Evolutionary conservation across 1,284 basidiomycete genomes (phyloP), one percentile per base, ranked within the genome.

Genomic region (Cryptococcus deneoformans): DNA sequence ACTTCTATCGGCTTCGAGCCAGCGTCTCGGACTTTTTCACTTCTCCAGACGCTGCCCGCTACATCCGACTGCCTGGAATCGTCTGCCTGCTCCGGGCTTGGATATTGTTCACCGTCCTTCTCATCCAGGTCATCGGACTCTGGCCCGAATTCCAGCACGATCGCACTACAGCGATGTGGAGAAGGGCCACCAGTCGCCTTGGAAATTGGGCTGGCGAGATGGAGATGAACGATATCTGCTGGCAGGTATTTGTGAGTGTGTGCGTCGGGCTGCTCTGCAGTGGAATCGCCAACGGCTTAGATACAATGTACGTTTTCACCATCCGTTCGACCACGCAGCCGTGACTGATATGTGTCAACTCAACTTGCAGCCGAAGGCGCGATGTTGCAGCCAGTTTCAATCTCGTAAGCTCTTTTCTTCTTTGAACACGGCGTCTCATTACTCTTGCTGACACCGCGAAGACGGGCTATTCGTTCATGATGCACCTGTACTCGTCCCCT

Each of bases 401-500:
- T 58, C 67, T 78, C 7, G 71, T 75, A 44, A 52, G 72, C 20
- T 20, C 20, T 20, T 20, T 20, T 20, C 20, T 20, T 20, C 20
- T 11, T 24, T 24, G 14, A 6, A 2, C 24, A 36, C 6, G 20
- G 3, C 11, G 37, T 6, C 16, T 52, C 24, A 6, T 46, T 10
- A n/a, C 11, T 7, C 5, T 8, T 34, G 20, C 20, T 20, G 20
- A 20, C 20, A 20, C 20, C 20, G 20, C 20, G 20, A 20, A 20
- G 20, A 20, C 20, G 20, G 70, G 71, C 50, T 74, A 70, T 56
- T 69, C 68, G 0, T 75, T 73, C 62, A 64, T 77, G 24, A 67
- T 74, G 1, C 76, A 78, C 58, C 62, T 78, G 14, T 78, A 77
- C 63, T 75, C 75, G 6, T 73, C 72, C 72, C 76, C 75, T 5